Evolutionary conservation across 2,329 filamentous ascomycete genomes (phyloP), one percentile per base, ranked within the genome.

Genomic region (Neoarthrinium moseri): DNA sequence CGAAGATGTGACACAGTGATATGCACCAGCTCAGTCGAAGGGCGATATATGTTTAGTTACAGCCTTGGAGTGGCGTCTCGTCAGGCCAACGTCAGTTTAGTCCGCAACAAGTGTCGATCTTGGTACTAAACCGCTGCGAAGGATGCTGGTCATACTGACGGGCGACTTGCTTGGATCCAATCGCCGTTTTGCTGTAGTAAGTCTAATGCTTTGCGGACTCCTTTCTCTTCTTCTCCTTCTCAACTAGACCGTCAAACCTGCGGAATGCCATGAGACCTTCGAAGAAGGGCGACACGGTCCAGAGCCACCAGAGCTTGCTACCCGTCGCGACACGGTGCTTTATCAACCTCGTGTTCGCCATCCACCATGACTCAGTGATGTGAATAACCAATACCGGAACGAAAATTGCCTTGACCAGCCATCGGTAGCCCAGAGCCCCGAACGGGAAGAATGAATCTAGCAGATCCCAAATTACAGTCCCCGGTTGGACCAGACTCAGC

Each of bases 351-450:
- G 66, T 70, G 33, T 60, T 64, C 51, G 77, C 74, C 55, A 85
- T 69, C 59, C 72, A 68, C 35, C 67, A 66, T n/a, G 74, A 67
- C 71, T 96, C 92, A 3, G 65, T 48, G 0, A 73, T 18, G 65
- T 96, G 92, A 11, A 89, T 77, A 0, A 59, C 71, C 1, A 89
- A 4, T 46, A 91, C 78, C 1, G 79, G 71, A 17, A 70, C 55
- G 44, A 86, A 70, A 33, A 92, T 69, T 12, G 69, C 61, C 39
- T 77, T 77, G 51, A 86, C 81, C 2, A 87, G 65, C 61, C 72
- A 77, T 51, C 74, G 71, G 55, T 81, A 85, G 46, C 78, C 77
- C 2, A 59, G 62, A 2, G 81, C 74, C 2, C 72, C 71, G 0
- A 34, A 49, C 3, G 83, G 82, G 43, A 83, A 78, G 30, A 68